phyloP scores from a whole-genome alignment of 2,329 filamentous ascomycete species.

The Dryadomyces quercivorus region DNA sequence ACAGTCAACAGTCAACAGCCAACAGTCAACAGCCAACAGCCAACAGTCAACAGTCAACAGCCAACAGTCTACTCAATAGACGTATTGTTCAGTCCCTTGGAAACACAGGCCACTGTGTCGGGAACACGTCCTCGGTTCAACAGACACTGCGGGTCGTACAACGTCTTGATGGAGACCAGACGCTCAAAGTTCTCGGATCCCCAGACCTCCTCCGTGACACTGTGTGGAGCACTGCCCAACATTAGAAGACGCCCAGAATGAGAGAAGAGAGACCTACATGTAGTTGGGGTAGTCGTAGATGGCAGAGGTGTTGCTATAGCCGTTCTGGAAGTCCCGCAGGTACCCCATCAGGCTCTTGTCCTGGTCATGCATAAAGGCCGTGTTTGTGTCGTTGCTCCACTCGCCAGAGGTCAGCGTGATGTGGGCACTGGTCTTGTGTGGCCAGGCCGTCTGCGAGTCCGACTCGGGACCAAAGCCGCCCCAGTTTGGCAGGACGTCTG shows the following conservation, averaged over 20 bases:
- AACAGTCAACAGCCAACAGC: no score
- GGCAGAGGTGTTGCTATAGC: neutral
- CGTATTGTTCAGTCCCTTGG: neutral
- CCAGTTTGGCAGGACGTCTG: neutral
- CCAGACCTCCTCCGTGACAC: conserved; percentile 1
- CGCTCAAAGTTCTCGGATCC: neutral
- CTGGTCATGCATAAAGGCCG: conserved; percentile 3
- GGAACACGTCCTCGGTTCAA: neutral
- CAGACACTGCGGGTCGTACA: conserved; percentile 1
- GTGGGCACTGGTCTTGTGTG: neutral
- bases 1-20: no score
- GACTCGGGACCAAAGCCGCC: neutral
- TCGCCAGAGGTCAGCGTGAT: conserved; percentile 2
- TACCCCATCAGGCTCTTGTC: neutral
- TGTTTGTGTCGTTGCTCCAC: conserved; percentile 2
- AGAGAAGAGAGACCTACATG: neutral
- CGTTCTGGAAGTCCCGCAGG: neutral
- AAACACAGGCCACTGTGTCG: neutral
- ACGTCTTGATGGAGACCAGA: neutral
- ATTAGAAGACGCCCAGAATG: neutral
- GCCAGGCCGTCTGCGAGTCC: conserved; percentile 1
- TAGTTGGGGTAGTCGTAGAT: conserved; percentile 4
- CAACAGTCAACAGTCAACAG: no score
- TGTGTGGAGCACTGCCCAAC: neutral
- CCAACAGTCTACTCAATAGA: neutral